These are phyloP conservation scores for Cercospora sp. DNA, from an alignment of 2,329 filamentous ascomycete genomes.

Conservation along the genomic window DNA sequence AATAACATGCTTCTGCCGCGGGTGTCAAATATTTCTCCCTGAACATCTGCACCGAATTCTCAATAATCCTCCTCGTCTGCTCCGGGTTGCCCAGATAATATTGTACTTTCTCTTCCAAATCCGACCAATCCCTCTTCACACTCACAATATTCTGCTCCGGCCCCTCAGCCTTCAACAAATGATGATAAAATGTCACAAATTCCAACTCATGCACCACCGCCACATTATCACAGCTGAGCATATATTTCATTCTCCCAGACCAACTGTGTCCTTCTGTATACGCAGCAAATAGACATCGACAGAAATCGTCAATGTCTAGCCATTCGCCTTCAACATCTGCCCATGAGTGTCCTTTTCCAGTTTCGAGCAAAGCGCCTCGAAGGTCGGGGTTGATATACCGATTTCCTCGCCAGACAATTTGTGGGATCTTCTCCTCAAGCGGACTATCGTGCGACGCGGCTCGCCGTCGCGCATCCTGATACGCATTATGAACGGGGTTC, in stretches of 20 bases:
- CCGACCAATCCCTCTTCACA: constrained; percentile 44
- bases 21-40: constrained; percentile 52
- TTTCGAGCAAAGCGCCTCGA: neutral
- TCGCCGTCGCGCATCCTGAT: constrained; percentile 14
- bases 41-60: constrained; percentile 51
- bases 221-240: constrained; percentile 24
- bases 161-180: constrained; percentile 26
- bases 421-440: constrained; percentile 11
- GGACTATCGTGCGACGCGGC: constrained; percentile 4
- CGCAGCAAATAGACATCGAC: constrained; percentile 25
- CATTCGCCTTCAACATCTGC: constrained; percentile 11
- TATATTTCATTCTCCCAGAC: constrained; percentile 27
- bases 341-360: constrained; percentile 3
- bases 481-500: constrained; percentile 10
- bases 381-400: constrained; percentile 25
- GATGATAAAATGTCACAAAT: constrained; percentile 21
- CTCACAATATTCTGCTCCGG: constrained; percentile 30
- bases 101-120: constrained; percentile 42
- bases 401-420: constrained; percentile 21
- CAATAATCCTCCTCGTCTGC: constrained; percentile 47
- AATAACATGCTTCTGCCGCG: constrained; percentile 31
- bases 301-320: constrained; percentile 20
- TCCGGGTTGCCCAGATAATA: constrained; percentile 43
- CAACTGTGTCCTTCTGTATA: constrained; percentile 28
- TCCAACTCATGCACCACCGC: constrained; percentile 23